Conservation (phyloP, 148 eudicot species). For the Nepenthes mirabilis region DNA sequence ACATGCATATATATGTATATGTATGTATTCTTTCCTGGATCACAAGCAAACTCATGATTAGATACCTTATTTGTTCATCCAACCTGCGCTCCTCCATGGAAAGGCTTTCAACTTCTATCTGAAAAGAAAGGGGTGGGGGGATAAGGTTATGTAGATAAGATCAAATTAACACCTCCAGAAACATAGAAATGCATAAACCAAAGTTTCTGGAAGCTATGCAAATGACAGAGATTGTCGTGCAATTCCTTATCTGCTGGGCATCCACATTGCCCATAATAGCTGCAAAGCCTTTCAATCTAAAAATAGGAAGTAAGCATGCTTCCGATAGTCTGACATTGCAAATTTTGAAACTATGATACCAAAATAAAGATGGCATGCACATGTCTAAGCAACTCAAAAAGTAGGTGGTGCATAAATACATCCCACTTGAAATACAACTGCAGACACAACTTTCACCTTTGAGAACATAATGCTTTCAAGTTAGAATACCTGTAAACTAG, state of each 20-base stretch:
- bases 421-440: too few species aligned
- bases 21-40: constrained; percentile 1
- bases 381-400: too few species aligned
- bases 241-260: too few species aligned
- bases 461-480: not conserved
- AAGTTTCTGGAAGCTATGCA: too few species aligned
- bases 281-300: too few species aligned
- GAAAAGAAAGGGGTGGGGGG: constrained; percentile 11
- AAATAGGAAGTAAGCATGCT: too few species aligned
- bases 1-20: not conserved
- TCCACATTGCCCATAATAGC: too few species aligned
- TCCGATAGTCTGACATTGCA: too few species aligned
- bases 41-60: constrained; percentile 8
- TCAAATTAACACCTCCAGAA: not conserved
- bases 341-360: too few species aligned
- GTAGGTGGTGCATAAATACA: too few species aligned
- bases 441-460: not conserved
- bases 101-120: constrained; percentile 86
- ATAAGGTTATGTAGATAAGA: not conserved
- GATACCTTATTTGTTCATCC: constrained; percentile 81
- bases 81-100: constrained; percentile 59
- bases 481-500: constrained; percentile 60
- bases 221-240: too few species aligned
- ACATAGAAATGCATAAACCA: not conserved
- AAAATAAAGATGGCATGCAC: too few species aligned